Conservation (phyloP, 139 green algal species). For the Asterochloris erici region DNA sequence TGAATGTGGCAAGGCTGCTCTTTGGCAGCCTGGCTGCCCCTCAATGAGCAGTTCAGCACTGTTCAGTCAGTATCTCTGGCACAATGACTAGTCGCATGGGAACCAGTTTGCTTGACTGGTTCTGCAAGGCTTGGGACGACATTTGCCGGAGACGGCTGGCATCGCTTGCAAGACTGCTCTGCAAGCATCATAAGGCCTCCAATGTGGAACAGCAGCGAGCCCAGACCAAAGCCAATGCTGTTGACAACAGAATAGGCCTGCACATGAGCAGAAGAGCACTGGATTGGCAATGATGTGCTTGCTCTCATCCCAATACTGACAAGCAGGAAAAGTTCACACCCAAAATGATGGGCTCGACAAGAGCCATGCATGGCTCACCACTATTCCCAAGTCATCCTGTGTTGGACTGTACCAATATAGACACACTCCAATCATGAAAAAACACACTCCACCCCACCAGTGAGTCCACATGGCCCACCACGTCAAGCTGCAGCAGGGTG, state of each 20-base stretch:
- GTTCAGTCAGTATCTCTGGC: too few relatives aligned
- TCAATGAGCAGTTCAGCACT: too few relatives aligned
- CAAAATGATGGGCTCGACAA: too few relatives aligned
- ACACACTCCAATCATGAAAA: not conserved
- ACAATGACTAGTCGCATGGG: too few relatives aligned
- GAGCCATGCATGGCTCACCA: too few relatives aligned
- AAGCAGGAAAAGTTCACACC: too few relatives aligned
- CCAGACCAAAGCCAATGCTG: not conserved
- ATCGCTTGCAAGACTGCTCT: not conserved
- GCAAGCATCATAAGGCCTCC: not conserved
- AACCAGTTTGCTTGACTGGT: too few relatives aligned
- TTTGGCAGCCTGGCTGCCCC: too few relatives aligned
- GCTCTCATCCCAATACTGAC: too few relatives aligned
- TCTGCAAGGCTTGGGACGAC: too few relatives aligned
- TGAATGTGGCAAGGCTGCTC: too few relatives aligned
- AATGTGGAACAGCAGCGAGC: not conserved
- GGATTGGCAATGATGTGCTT: too few relatives aligned
- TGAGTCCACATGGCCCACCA: constrained; percentile 3
- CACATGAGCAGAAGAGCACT: not conserved
- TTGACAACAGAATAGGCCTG: not conserved
- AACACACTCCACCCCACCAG: not conserved
- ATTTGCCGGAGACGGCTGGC: not conserved
- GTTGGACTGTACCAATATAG: not conserved
- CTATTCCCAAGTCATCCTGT: not conserved
- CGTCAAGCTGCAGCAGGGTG: not conserved